Percentiles rank a stretch among this genome's conserved stretches.
Conservation (phyloP, 805 yeast genomes). For the Teunomyces kruisii region DNA sequence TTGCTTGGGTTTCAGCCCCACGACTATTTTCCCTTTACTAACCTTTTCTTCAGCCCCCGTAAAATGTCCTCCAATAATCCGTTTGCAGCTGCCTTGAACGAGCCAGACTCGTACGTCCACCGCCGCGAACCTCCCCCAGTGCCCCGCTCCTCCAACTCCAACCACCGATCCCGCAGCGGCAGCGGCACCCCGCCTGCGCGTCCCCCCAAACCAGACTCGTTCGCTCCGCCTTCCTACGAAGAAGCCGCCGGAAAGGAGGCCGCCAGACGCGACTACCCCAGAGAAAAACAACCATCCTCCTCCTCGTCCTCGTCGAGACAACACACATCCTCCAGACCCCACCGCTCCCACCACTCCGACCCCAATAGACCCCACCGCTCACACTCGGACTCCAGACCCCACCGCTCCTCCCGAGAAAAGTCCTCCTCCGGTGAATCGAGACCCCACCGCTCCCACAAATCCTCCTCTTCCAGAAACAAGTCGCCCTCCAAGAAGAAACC, state of each 20-base stretch:
- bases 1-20: background rate
- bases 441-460: conserved; percentile 12
- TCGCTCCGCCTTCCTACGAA: conserved; percentile 66
- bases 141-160: conserved; percentile 25
- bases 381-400: conserved; percentile 10
- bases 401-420: conserved; percentile 12
- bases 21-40: conserved; percentile 7
- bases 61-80: conserved; percentile 53
- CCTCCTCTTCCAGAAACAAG: conserved; percentile 20
- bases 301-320: conserved; percentile 15
- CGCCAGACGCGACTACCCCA: conserved; percentile 48
- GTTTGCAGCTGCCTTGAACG: conserved; percentile 47
- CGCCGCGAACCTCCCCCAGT: conserved; percentile 38
- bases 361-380: conserved; percentile 12
- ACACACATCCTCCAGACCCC: conserved; percentile 21
- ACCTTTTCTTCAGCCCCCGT: conserved; percentile 4
- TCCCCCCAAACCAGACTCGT: conserved; percentile 15
- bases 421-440: background rate
- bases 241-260: conserved; percentile 59
- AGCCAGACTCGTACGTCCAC: conserved; percentile 37
- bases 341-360: conserved; percentile 21
- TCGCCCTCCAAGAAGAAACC: conserved; percentile 44
- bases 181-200: conserved; percentile 16
- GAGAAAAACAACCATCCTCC: conserved; percentile 44
- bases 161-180: conserved; percentile 7